phyloP scores from a whole-genome alignment of 768 basidiomycete genomes.

The Tylopilus sp. region DNA sequence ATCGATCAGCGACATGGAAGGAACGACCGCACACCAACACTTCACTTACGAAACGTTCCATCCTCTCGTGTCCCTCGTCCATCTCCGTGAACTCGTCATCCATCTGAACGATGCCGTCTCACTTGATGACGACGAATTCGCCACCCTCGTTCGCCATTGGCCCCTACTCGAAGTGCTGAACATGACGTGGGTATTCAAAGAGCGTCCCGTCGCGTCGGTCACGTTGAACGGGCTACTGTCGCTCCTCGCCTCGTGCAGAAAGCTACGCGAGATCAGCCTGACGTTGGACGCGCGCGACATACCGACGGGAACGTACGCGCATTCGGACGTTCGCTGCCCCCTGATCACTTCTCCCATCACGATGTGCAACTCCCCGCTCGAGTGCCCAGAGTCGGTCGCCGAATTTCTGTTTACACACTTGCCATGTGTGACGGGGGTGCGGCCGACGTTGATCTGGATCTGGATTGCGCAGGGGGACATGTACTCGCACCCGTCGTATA shows the following conservation, averaged over 20 bases:
- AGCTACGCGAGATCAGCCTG: background rate
- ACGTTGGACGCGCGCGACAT: background rate
- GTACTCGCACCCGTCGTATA: too few relatives aligned
- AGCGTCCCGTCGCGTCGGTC: background rate
- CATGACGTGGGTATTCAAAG: background rate
- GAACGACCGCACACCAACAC: too few relatives aligned
- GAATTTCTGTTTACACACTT: background rate
- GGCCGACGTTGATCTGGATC: too few relatives aligned
- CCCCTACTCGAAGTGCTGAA: background rate
- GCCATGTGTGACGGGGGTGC: background rate
- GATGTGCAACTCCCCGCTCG: background rate
- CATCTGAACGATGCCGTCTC: background rate
- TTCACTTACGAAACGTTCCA: background rate
- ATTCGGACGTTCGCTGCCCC: background rate
- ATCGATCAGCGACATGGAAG: background rate
- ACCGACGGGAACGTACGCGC: background rate
- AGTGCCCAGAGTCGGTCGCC: background rate
- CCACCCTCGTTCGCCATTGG: background rate
- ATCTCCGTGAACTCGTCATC: conserved; percentile 1
- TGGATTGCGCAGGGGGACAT: too few relatives aligned
- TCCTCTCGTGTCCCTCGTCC: conserved; percentile 1
- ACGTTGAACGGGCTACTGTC: background rate
- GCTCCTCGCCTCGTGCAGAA: background rate
- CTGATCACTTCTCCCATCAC: background rate
- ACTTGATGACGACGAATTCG: background rate